A percentile compares a stretch with the other conserved stretches of the same genome.
phyloP scores from a whole-genome alignment of 345 rosid species.

The Moricandia arvensis region DNA sequence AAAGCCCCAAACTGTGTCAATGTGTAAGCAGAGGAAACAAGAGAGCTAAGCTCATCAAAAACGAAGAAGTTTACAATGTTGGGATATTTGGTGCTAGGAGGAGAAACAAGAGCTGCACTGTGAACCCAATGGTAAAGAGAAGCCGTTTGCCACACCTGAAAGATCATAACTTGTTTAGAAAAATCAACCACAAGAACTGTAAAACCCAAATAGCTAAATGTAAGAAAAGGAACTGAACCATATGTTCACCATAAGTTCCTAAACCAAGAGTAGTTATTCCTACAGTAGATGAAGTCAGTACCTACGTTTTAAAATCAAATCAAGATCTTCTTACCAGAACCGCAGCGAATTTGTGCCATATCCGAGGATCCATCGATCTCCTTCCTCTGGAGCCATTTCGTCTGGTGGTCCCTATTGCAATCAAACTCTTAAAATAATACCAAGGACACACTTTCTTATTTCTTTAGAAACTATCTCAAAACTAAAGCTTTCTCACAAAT shows the following conservation, averaged over 20 bases:
- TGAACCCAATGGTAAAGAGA: slow-evolving; percentile 90
- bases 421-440: too few relatives aligned
- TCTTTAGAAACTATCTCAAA: too few relatives aligned
- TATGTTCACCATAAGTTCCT: slow-evolving; percentile 90
- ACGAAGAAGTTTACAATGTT: slow-evolving; percentile 47
- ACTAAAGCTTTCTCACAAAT: too few relatives aligned
- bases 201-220: too few relatives aligned
- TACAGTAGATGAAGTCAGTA: slow-evolving; percentile 26
- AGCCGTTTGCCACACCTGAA: slow-evolving; percentile 88
- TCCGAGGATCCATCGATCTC: slow-evolving; percentile 55
- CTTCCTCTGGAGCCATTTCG: too few relatives aligned
- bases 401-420: too few relatives aligned
- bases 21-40: neutral
- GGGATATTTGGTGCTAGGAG: slow-evolving; percentile 70
- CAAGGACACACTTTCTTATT: too few relatives aligned
- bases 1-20: slow-evolving; percentile 82
- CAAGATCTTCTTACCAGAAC: slow-evolving; percentile 52
- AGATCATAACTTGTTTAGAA: neutral
- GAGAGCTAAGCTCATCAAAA: neutral
- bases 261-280: slow-evolving; percentile 86
- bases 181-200: neutral
- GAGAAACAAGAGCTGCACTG: slow-evolving; percentile 80
- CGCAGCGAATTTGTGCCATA: slow-evolving; percentile 93
- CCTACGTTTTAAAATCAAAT: neutral
- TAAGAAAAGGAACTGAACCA: too few relatives aligned